Base-by-base conservation (phyloP, 257 asterid species). In the Lycium barbarum region DNA sequence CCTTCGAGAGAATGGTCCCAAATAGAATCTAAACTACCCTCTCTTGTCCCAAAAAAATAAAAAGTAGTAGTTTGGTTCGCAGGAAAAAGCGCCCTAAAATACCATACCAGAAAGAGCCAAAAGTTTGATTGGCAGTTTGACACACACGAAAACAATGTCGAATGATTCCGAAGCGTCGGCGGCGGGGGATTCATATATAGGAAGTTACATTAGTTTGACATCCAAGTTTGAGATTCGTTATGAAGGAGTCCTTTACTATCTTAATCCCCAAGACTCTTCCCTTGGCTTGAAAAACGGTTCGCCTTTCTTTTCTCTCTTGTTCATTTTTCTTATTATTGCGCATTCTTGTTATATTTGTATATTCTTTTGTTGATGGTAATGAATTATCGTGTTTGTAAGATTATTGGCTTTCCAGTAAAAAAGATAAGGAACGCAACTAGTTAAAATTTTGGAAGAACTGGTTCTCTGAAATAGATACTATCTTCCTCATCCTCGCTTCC, bases 161-260 rank as follows among this genome's bases (percentile, higher is more conserved):
- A 38, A 73, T 26, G 33, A 26, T 26, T 26, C 33, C 33, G 18
- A 10, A 36, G 51, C 12, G 40, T 55, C 92, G 9, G 43, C 89
- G 57, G 38, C 58, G 80, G 93, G 87, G 86, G 96, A 93, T 87
- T 89, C 94, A 18, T 95, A 92, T 91, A 90, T 93, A 89, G 98
- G 97, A 84, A 90, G 97, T 84, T 88, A 88, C 86, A 88, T 93
- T 10, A 93, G 94, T 93, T 91, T 95, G 71, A 89, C 86, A 47
- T 93, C 97, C 3, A 93, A 92, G 92, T 89, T 84, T 81, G 97
- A 93, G 91, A 91, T 95, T 89, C 98, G 98, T 67, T 93, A 93
- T 84, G 97, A 95, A 86, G 97, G 97, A 66, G 80, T 91, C 57
- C 90, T 93, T 0, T 92, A 89, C 86, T 81, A 65, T 83, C 97